Evolutionary conservation across 305 asterid genomes (phyloP).

Genomic region (Solanum aculeatissimum): DNA sequence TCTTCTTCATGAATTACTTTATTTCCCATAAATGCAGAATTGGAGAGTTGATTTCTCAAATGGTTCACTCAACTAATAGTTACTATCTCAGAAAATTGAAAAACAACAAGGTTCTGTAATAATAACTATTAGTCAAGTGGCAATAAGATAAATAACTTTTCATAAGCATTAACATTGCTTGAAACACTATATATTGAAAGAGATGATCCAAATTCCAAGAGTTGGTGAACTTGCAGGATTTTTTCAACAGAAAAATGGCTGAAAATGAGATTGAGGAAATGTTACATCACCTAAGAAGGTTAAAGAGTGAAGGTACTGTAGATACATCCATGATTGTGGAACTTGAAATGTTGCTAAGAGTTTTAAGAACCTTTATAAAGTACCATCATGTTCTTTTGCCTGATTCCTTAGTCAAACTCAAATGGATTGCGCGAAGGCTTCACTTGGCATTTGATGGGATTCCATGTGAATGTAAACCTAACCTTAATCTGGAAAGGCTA

Average conservation of each 20-base stretch:
- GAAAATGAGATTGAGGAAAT: background rate
- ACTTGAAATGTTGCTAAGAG: too few species aligned
- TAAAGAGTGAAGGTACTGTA: background rate
- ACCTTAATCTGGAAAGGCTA: background rate
- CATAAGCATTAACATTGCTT: background rate
- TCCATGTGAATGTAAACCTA: background rate
- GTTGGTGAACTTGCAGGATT: background rate
- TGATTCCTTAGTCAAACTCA: background rate
- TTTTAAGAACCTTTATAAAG: background rate
- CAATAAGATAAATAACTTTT: background rate
- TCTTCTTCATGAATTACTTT: background rate
- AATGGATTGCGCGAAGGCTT: background rate
- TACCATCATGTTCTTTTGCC: background rate
- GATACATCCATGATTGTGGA: too few species aligned
- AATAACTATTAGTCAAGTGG: too few species aligned
- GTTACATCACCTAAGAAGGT: background rate
- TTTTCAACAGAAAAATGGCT: background rate
- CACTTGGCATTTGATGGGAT: background rate
- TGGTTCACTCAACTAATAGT: too few species aligned
- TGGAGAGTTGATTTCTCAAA: background rate
- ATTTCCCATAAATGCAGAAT: background rate
- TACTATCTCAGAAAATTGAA: background rate
- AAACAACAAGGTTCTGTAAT: too few species aligned
- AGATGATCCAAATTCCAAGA: background rate
- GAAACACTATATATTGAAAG: background rate